Percentiles rank a stretch among this genome's conserved stretches.
Evolutionary conservation across 768 basidiomycete species (phyloP).

Genomic region (Cyclocybe aegerita): DNA sequence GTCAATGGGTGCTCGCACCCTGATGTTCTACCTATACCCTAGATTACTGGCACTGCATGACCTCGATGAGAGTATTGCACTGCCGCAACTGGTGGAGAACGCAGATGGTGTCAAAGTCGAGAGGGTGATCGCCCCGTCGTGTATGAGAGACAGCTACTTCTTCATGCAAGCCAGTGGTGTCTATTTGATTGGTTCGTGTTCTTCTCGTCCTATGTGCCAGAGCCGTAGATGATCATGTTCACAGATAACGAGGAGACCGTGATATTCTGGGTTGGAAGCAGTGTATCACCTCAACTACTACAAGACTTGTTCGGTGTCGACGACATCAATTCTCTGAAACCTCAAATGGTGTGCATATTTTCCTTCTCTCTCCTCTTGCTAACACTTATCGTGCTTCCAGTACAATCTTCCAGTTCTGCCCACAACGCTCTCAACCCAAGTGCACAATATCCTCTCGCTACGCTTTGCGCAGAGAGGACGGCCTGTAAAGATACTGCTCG

Average conservation of each 20-base stretch:
- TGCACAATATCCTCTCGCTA: constrained; percentile 80
- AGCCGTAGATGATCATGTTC: not conserved
- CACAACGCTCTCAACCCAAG: constrained; percentile 78
- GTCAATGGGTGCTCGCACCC: constrained; percentile 63
- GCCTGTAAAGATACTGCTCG: constrained; percentile 63
- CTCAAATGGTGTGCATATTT: constrained; percentile 53
- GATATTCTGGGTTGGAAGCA: constrained; percentile 89
- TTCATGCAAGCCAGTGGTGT: constrained; percentile 91
- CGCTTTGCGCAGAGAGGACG: constrained; percentile 56
- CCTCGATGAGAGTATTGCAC: constrained; percentile 65
- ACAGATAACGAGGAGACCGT: constrained; percentile 36
- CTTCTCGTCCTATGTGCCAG: not conserved
- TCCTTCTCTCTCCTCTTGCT: not conserved
- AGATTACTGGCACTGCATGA: constrained; percentile 87
- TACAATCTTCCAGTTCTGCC: constrained; percentile 66
- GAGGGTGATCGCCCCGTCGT: constrained; percentile 63
- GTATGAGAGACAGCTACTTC: constrained; percentile 79
- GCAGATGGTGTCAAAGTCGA: constrained; percentile 41
- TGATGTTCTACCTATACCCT: constrained; percentile 86
- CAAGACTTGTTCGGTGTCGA: constrained; percentile 84
- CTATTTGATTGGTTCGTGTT: constrained; percentile 81
- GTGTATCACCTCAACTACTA: constrained; percentile 79
- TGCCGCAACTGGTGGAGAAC: constrained; percentile 48
- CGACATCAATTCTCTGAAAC: constrained; percentile 67
- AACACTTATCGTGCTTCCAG: constrained; percentile 34